Conservation (phyloP, 257 asterid species). For the Vinca minor region DNA sequence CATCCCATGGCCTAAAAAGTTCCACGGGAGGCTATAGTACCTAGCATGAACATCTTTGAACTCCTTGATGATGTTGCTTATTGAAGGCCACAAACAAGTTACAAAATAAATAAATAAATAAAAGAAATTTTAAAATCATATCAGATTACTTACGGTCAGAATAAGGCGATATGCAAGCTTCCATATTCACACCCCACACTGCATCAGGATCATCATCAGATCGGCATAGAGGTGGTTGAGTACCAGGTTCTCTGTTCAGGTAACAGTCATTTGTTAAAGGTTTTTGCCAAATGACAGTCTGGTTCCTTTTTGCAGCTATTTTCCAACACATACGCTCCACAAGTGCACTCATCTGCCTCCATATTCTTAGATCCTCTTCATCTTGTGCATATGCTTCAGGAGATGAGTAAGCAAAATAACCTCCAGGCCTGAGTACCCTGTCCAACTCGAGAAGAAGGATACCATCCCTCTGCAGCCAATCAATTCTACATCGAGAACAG, state of each 20-base stretch:
- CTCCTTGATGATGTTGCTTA: background rate
- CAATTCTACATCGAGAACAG: slow-evolving; percentile 94
- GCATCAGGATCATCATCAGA: slow-evolving; percentile 93
- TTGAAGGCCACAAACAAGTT: background rate
- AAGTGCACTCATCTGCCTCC: slow-evolving; percentile 81
- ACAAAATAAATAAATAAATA: too few relatives aligned
- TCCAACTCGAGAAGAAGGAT: slow-evolving; percentile 90
- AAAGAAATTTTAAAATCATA: background rate
- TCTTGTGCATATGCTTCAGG: slow-evolving; percentile 98
- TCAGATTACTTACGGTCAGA: slow-evolving; percentile 74
- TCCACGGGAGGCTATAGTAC: too few relatives aligned
- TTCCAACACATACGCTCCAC: slow-evolving; percentile 94
- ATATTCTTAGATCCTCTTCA: slow-evolving; percentile 80
- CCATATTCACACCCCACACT: slow-evolving; percentile 74
- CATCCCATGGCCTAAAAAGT: too few relatives aligned
- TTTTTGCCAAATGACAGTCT: slow-evolving; percentile 89
- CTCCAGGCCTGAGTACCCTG: slow-evolving; percentile 86
- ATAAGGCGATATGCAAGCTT: slow-evolving; percentile 82
- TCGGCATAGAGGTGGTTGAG: slow-evolving; percentile 84
- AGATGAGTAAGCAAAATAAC: slow-evolving; percentile 89
- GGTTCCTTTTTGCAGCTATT: slow-evolving; percentile 69
- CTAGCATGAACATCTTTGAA: background rate
- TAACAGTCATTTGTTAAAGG: slow-evolving; percentile 78
- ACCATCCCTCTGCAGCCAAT: slow-evolving; percentile 94
- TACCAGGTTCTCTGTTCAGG: slow-evolving; percentile 61